Evolutionary conservation across 1,139 yeast genomes (phyloP), one percentile per base, ranked within the genome.

Genomic region (Kodamaea plutei): DNA sequence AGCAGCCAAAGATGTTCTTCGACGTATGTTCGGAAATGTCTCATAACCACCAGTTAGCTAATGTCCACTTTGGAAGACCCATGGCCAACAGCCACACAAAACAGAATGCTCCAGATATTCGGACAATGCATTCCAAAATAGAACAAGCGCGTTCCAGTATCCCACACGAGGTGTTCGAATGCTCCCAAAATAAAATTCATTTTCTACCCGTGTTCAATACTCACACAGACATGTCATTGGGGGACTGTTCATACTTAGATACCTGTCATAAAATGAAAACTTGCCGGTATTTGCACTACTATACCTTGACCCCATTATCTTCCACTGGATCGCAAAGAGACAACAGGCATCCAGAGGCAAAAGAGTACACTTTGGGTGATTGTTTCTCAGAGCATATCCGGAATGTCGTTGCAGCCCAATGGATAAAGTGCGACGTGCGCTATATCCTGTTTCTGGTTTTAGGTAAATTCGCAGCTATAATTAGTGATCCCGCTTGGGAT

Each of bases 401-500:
- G 33, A 41, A 48, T 8, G 35, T 44, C 2, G 26, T 50, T 8
- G 87, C 89, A 1, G 68, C 89, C 1, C 96, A 88, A 55, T 84
- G 94, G 93, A 84, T 89, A 35, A 75, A 76, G 36, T 84, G 95
- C 52, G 95, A 89, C 55, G 78, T 89, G 16, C 66, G 88, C 25
- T 66, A 71, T 31, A 64, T 88, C 30, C 87, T 89, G 39, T 77
- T 89, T 45, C 58, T 52, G 23, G 57, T 76, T 6, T 60, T 89
- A 34, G 96, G 96, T 2, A 79, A 85, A 54, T 89, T 84, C 58
- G 84, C 93, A 8, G 95, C 81, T 7, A 79, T 89, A 12, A 74
- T 89, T 35, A 89, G 95, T 0, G 97, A 89, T 54, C 96, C 93
- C 1, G 87, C 93, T 2, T 84, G 94, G 94, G 84, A 82, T 39